Evolutionary conservation across 2,329 filamentous ascomycete species (phyloP).

Genomic region (Cladophialophora immunda): DNA sequence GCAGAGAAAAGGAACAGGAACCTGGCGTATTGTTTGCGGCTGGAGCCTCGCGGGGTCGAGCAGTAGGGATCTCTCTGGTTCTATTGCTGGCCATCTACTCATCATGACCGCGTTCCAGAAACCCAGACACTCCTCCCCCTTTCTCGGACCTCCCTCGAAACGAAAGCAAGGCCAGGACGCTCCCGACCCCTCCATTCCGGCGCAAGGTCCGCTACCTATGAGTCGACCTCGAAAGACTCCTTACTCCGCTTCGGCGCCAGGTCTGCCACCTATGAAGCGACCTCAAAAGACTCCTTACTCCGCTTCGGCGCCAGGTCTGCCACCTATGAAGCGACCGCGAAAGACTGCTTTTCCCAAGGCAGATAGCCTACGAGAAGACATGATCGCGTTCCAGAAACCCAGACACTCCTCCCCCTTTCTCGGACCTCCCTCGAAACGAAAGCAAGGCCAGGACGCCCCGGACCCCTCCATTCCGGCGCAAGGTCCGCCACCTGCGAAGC

Average conservation of each 20-base stretch:
- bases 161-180: not conserved
- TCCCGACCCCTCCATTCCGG: not conserved
- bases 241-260: no score
- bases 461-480: not conserved
- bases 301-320: no score
- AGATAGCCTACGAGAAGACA: not conserved
- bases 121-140: not conserved
- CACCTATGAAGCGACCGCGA: not conserved
- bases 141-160: not conserved
- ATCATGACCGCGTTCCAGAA: not conserved
- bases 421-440: not conserved
- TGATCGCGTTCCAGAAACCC: not conserved
- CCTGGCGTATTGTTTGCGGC: not conserved
- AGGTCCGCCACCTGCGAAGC: not conserved
- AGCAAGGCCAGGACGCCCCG: not conserved
- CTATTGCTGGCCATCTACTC: not conserved
- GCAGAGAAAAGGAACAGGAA: not conserved
- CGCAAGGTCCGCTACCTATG: not conserved
- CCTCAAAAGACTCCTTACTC: not conserved
- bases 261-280: not conserved
- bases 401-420: not conserved
- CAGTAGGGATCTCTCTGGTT: not conserved
- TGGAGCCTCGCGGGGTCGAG: not conserved
- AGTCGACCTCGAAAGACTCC: not conserved
- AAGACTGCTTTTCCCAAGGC: not conserved